phyloP scores from a whole-genome alignment of 768 basidiomycete species.

The Boletus sp. region DNA sequence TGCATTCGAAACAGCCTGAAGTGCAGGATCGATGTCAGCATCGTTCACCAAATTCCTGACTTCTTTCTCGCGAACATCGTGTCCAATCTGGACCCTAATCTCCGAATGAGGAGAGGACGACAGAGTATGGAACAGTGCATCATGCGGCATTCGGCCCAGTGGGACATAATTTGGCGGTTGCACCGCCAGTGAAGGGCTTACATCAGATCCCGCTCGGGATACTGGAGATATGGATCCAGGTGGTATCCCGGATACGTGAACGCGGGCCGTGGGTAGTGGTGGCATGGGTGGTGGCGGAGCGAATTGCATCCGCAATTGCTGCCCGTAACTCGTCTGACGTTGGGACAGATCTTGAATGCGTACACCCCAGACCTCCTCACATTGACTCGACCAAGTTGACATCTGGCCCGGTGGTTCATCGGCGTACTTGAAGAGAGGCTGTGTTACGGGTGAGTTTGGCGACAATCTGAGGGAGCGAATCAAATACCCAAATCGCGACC shows the following conservation, averaged over 20 bases:
- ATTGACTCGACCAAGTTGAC: conserved; percentile 58
- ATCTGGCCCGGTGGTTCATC: conserved; percentile 53
- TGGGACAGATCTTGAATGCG: conserved; percentile 48
- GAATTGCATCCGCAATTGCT: conserved; percentile 17
- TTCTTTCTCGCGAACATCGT: conserved; percentile 30
- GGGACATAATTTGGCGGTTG: conserved; percentile 32
- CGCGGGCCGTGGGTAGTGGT: conserved; percentile 31
- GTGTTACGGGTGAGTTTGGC: conserved; percentile 12
- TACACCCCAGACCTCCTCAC: conserved; percentile 67
- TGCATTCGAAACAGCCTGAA: conserved; percentile 25
- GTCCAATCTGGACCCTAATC: conserved; percentile 15
- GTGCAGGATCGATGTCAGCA: conserved; percentile 32
- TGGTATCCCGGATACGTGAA: conserved; percentile 10
- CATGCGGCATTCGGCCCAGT: conserved; percentile 37
- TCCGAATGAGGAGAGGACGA: conserved; percentile 17
- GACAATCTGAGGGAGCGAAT: conserved; percentile 25
- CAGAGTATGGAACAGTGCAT: conserved; percentile 33
- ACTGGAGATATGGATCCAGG: conserved; percentile 20
- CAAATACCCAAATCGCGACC: conserved; percentile 57
- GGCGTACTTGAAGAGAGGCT: conserved; percentile 69
- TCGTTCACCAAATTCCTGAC: conserved; percentile 25
- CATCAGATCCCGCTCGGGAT: conserved; percentile 23
- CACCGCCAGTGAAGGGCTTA: conserved; percentile 10
- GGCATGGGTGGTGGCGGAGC: conserved; percentile 27
- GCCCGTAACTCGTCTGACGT: conserved; percentile 14